Evolutionary conservation across 345 rosid genomes (phyloP).

Genomic region (Aethionema arabicum): DNA sequence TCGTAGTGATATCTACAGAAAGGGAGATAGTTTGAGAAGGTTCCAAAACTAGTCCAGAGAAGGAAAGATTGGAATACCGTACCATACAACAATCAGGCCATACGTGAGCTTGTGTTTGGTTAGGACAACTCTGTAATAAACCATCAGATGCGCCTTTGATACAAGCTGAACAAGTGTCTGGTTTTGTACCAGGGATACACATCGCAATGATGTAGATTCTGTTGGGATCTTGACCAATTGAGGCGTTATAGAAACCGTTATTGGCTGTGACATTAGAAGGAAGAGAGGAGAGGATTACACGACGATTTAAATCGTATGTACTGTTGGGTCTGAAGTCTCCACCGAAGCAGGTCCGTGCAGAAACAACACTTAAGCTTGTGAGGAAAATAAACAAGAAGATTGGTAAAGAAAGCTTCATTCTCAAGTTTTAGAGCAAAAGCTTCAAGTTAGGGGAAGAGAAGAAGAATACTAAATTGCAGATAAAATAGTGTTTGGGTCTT

Average conservation of each 20-base stretch:
- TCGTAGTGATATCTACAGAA: neutral
- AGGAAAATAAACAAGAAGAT: conserved; percentile 5
- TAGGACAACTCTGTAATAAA: conserved; percentile 6
- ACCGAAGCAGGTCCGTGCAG: neutral
- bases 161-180: conserved; percentile 9
- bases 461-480: conserved; percentile 1
- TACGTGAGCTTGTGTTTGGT: conserved; percentile 23
- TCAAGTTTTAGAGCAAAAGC: neutral
- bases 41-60: neutral
- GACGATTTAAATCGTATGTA: neutral
- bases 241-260: conserved; percentile 17
- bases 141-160: neutral
- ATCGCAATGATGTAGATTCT: conserved; percentile 24
- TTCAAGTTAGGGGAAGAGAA: conserved; percentile 27
- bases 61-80: conserved; percentile 17
- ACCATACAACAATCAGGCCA: conserved; percentile 33
- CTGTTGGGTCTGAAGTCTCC: conserved; percentile 1
- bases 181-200: neutral
- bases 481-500: too few relatives aligned
- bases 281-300: neutral
- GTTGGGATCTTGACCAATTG: neutral
- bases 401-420: neutral
- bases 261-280: neutral
- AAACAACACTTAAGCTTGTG: neutral
- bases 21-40: neutral